Evolutionary conservation across 495 filamentous ascomycete genomes (phyloP), one percentile per base, ranked within the genome.

Genomic region (Xylaria telfairii): DNA sequence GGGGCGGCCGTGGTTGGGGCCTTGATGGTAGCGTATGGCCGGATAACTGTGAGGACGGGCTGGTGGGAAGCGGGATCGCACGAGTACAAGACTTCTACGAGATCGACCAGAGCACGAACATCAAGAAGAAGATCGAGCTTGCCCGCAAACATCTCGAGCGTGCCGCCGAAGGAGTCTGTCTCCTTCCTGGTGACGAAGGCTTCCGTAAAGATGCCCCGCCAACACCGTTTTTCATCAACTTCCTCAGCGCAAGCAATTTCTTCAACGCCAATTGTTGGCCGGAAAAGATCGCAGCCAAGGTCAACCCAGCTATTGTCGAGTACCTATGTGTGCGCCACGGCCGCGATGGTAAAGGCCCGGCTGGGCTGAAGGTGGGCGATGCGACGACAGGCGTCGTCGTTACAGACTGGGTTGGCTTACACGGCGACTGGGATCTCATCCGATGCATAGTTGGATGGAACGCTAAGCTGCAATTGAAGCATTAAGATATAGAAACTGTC

Each of bases 71-170:
- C 76, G 94, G 92, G 5, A 86, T 90, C 72, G 87, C 97, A 34
- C 90, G 93, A 65, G 90, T 99, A 46, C 96, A 99, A 82, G 96
- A 99, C 80, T 98, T 94, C 79, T 98, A 95, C 84, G 95, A 97
- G 75, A 90, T 99, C 21, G 80, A 91, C 47, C 88, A 94, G 76
- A 88, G 86, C 8, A 80, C 87, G 68, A 92, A 91, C 69, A 94
- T 99, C 68, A 84, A 89, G 59, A 88, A 89, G 79, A 99, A 99
- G 85, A 90, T 97, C 64, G 75, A 84, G 53, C 89, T 90, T 71
- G 89, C 90, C 47, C 87, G 84, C 57, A 89, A 91, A 28, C 93
- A 97, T 71, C 87, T 97, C 34, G 87, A 90, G 76, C 89, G 94
- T 6, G 89, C 95, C 0, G 89, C 89, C 7, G 76, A 84, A 64